Evolutionary conservation across 1,284 basidiomycete genomes (phyloP), one percentile per base, ranked within the genome.

Genomic region (Trichosporon inkin): DNA sequence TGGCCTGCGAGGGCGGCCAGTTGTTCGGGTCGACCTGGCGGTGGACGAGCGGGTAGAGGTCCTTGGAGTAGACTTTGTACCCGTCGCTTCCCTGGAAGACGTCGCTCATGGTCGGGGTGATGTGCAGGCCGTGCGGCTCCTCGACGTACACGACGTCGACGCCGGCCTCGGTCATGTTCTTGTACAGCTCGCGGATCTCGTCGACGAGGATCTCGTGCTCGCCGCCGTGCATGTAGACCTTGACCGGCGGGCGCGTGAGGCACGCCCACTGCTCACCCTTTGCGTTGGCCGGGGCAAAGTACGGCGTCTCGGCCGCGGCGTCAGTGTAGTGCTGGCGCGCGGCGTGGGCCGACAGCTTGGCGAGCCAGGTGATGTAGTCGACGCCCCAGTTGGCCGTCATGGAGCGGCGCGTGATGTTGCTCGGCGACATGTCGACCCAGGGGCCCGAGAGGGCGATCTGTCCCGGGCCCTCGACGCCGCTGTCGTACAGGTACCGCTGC

Each of bases 151-250:
- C 40, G 14, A 56, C 57, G 19, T 56, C 53, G 10, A 62, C 54
- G 24, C 61, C 61, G 14, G 41, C 56, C 8, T 20, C 22, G 28
- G n/a, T 19, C 61, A 62, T 62, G n/a, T 40, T 38, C 36, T 41
- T 44, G 51, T 53, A 55, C 10, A 55, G 53, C 17, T 11, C 7
- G 37, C 59, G 59, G 36, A 62, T 58, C 61, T 62, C 56, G 47
- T 58, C 61, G 49, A 58, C 35, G 54, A 62, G 49, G 19, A 58
- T 35, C 61, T 62, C 61, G 38, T 38, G 32, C 53, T 49, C 24
- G 17, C 61, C 61, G 5, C 38, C 61, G 11, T 57, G 57, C n/a
- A 62, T 51, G 39, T 58, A 62, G 8, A 62, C 61, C 39, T 58
- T 52, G 35, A 47, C 39, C 13, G 39, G 53, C 16, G 28, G 17